Evolutionary conservation across 495 filamentous ascomycete genomes (phyloP).

Genomic region (Hypoxylon rickii): DNA sequence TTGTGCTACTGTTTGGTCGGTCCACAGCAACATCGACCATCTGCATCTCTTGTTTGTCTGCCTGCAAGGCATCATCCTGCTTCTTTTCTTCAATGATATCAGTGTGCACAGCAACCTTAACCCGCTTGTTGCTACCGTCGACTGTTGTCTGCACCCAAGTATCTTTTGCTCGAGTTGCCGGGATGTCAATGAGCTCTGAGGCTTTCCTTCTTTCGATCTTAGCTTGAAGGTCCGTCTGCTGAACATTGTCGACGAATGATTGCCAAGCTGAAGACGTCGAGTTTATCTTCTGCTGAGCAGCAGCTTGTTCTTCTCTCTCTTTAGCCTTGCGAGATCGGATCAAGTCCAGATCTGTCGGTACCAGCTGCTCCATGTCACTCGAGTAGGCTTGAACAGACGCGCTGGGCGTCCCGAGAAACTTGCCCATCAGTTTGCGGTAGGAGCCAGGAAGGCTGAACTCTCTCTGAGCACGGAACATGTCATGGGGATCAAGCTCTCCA

Average conservation of each 20-base stretch:
- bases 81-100: constrained; percentile 21
- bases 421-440: constrained; percentile 84
- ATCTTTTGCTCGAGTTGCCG: constrained; percentile 26
- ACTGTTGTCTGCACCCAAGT: constrained; percentile 42
- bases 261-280: constrained; percentile 23
- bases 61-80: constrained; percentile 13
- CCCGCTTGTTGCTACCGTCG: constrained; percentile 48
- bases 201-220: constrained; percentile 33
- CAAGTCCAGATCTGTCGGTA: constrained; percentile 78
- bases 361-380: constrained; percentile 77
- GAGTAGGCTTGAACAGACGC: constrained; percentile 72
- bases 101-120: constrained; percentile 45
- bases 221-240: constrained; percentile 24
- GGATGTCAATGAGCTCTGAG: constrained; percentile 22
- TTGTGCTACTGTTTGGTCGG: constrained; percentile 4
- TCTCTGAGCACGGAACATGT: constrained; percentile 84
- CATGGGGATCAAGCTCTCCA: constrained; percentile 75
- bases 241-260: constrained; percentile 23
- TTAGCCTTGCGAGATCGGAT: constrained; percentile 37
- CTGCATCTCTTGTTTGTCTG: constrained; percentile 15
- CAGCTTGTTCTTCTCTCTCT: constrained; percentile 19
- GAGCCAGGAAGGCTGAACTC: constrained; percentile 87
- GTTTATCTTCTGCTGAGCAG: constrained; percentile 7
- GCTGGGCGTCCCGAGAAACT: constrained; percentile 57
- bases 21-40: constrained; percentile 1